Evolutionary conservation across 1,139 yeast genomes (phyloP).

Genomic region (Taphrina betulina): DNA sequence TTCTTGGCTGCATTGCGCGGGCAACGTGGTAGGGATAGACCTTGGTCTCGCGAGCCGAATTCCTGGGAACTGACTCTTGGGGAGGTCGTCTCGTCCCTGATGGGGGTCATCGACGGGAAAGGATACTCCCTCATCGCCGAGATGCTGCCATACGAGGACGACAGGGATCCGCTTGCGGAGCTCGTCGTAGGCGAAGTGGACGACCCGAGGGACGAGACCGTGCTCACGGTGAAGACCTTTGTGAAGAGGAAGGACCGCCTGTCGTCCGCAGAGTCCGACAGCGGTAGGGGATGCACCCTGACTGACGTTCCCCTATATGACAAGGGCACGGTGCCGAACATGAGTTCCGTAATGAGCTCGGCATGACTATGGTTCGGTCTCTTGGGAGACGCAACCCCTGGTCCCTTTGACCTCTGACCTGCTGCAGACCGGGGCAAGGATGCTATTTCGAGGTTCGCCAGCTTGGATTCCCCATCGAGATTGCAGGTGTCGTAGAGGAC

Average conservation of each 20-base stretch:
- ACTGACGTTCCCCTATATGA: conserved; percentile 34
- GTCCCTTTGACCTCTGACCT: neutral
- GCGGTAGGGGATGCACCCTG: conserved; percentile 31
- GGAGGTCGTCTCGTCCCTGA: neutral
- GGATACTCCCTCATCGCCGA: conserved; percentile 25
- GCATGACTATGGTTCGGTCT: conserved; percentile 1
- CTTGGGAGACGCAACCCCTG: neutral
- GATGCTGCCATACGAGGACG: conserved; percentile 19
- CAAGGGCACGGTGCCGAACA: conserved; percentile 36
- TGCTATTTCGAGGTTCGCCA: neutral
- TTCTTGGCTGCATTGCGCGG: neutral
- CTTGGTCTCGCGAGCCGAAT: conserved; percentile 2
- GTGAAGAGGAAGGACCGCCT: conserved; percentile 32
- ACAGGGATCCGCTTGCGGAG: conserved; percentile 11
- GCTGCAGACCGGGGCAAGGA: neutral
- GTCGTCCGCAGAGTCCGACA: conserved; percentile 6
- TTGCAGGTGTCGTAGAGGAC: conserved; percentile 25
- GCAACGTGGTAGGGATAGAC: neutral
- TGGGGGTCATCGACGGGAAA: conserved; percentile 29
- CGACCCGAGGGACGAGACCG: neutral
- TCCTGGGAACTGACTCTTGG: neutral
- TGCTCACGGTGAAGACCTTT: conserved; percentile 33
- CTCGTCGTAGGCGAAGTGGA: neutral
- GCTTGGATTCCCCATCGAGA: neutral
- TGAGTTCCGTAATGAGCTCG: conserved; percentile 34